Evolutionary conservation across 2,329 filamentous ascomycete genomes (phyloP).

Genomic region (Penicillium sp.): DNA sequence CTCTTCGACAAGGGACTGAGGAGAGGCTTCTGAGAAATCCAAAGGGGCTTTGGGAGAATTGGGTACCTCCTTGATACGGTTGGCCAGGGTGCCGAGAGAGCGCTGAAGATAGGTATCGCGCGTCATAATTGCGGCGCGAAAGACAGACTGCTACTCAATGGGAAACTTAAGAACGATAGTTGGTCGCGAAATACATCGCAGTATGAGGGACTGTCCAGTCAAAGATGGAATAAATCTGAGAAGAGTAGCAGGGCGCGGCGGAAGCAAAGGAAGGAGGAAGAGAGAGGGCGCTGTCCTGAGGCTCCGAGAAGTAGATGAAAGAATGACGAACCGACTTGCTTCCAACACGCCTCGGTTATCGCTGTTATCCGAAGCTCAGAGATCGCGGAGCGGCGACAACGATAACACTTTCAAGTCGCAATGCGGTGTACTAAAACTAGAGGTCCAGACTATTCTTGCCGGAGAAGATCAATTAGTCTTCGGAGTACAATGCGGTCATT

Average conservation of each 20-base stretch:
- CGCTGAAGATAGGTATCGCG: slow-evolving; percentile 50
- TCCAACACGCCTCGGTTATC: slow-evolving; percentile 10
- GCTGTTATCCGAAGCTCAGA: not conserved
- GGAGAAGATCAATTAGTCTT: not conserved
- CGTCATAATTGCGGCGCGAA: slow-evolving; percentile 36
- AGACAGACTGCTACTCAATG: slow-evolving; percentile 9
- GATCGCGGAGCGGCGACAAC: not conserved
- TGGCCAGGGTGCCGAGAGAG: slow-evolving; percentile 48
- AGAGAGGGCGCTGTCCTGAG: slow-evolving; percentile 18
- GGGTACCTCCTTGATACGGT: slow-evolving; percentile 46
- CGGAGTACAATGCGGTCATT: not conserved
- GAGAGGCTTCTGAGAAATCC: not conserved
- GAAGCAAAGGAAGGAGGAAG: slow-evolving; percentile 15
- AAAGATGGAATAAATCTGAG: slow-evolving; percentile 3
- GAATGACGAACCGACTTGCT: slow-evolving; percentile 18
- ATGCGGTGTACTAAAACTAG: not conserved
- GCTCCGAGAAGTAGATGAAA: slow-evolving; percentile 17
- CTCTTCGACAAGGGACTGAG: slow-evolving; percentile 11
- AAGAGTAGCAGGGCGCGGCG: slow-evolving; percentile 14
- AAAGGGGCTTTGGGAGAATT: not conserved
- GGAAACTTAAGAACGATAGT: not conserved
- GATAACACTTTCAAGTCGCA: not conserved
- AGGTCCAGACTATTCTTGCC: not conserved
- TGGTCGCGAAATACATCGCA: slow-evolving; percentile 21
- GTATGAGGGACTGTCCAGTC: slow-evolving; percentile 1